These are phyloP conservation scores for Mycena vulgaris DNA, from an alignment of 768 basidiomycete species.

Conservation along the genomic window DNA sequence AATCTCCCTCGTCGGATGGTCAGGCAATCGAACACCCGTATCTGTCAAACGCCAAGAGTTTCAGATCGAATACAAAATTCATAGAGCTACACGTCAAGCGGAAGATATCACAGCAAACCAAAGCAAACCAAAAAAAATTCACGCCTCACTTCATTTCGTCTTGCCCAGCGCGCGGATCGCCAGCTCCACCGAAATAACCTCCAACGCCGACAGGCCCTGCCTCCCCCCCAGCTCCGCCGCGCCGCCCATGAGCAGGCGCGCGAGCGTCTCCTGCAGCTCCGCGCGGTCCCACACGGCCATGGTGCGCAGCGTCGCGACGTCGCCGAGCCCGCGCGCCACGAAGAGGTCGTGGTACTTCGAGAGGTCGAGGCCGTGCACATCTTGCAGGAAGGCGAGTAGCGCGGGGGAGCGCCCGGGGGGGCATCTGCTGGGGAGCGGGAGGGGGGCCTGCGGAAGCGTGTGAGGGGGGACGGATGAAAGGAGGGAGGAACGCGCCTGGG, in stretches of 20 bases:
- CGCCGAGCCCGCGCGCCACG: background rate
- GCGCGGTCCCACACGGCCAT: background rate
- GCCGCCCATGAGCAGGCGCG: background rate
- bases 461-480: too few relatives aligned
- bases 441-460: too few relatives aligned
- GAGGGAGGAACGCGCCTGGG: too few relatives aligned
- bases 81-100: too few relatives aligned
- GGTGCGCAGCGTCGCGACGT: background rate
- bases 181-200: background rate
- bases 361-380: constrained; percentile 6
- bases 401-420: background rate
- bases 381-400: background rate
- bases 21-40: too few relatives aligned
- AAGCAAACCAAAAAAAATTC: background rate
- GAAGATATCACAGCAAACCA: too few relatives aligned
- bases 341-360: background rate
- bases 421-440: background rate
- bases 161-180: background rate
- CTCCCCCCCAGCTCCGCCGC: background rate
- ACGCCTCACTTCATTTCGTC: background rate
- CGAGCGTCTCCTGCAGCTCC: background rate
- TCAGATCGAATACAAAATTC: too few relatives aligned
- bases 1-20: too few relatives aligned
- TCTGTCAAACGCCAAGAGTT: too few relatives aligned
- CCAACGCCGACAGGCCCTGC: background rate